Evolutionary conservation across 352 stramenopile genomes (phyloP).

Genomic region (Pythium brachiatum): DNA sequence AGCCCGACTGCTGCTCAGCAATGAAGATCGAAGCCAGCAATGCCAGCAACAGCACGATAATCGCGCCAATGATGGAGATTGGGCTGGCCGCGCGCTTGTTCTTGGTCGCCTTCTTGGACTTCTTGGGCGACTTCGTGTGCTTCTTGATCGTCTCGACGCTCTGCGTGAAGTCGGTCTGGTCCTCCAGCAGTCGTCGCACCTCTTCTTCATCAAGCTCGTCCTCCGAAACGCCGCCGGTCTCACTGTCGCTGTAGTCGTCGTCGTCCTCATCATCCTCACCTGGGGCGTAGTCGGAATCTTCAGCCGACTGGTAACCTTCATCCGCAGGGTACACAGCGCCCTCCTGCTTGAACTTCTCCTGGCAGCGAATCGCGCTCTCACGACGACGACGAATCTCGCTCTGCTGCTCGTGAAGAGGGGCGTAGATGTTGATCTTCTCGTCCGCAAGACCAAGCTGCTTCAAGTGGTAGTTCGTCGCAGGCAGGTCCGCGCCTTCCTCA

Average conservation of each 20-base stretch:
- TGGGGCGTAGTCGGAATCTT: constrained; percentile 58
- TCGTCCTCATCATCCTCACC: constrained; percentile 42
- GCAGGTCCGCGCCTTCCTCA: constrained; percentile 12
- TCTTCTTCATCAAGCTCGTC: constrained; percentile 51
- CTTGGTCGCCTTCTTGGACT: constrained; percentile 14
- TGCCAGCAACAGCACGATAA: constrained; percentile 38
- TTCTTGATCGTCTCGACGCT: constrained; percentile 33
- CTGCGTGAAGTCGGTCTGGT: constrained; percentile 20
- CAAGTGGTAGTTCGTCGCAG: constrained; percentile 74
- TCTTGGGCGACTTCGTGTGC: constrained; percentile 39
- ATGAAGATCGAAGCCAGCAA: constrained; percentile 50
- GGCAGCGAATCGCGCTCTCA: constrained; percentile 41
- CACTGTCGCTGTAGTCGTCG: constrained; percentile 33
- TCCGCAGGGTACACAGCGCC: constrained; percentile 31
- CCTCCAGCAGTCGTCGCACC: constrained; percentile 20
- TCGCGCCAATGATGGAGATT: constrained; percentile 29
- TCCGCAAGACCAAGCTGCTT: constrained; percentile 69
- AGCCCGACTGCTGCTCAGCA: constrained; percentile 23
- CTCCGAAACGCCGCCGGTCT: constrained; percentile 33
- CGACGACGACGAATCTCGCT: constrained; percentile 58
- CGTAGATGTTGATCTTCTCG: constrained; percentile 82
- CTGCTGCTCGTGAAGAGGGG: constrained; percentile 60
- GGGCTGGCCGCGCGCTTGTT: constrained; percentile 14
- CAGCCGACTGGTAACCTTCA: constrained; percentile 48
- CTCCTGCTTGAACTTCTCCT: constrained; percentile 41